phyloP scores from a whole-genome alignment of 352 stramenopile genomes.

The Pythium sp. region DNA sequence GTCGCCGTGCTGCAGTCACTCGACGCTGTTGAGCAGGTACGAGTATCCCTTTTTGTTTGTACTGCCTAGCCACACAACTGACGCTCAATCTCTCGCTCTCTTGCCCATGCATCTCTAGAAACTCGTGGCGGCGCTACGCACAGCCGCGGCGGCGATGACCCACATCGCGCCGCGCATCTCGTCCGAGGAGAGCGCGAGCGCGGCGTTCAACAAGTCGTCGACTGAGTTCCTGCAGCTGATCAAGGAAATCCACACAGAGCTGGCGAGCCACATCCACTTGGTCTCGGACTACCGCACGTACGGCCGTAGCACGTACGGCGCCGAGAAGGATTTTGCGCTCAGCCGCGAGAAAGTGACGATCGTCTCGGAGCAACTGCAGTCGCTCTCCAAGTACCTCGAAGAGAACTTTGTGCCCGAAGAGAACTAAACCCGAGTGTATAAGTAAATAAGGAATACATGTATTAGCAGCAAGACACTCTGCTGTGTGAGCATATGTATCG shows the following conservation, averaged over 20 bases:
- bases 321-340: constrained; percentile 78
- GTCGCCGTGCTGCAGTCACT: constrained; percentile 76
- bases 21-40: constrained; percentile 71
- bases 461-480: not conserved
- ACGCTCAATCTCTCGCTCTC: constrained; percentile 1
- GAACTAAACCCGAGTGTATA: constrained; percentile 25
- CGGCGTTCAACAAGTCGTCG: constrained; percentile 73
- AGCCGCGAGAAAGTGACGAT: constrained; percentile 77
- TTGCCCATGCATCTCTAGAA: constrained; percentile 40
- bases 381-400: constrained; percentile 74
- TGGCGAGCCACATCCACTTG: constrained; percentile 81
- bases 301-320: constrained; percentile 78
- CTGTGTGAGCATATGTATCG: no score
- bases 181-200: constrained; percentile 61
- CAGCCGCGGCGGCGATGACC: constrained; percentile 60
- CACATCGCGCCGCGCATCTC: constrained; percentile 60
- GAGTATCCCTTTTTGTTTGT: not conserved
- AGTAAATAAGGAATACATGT: not conserved
- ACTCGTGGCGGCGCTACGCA: constrained; percentile 73
- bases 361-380: constrained; percentile 74
- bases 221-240: constrained; percentile 86
- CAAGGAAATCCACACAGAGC: constrained; percentile 81
- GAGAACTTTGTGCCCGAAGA: constrained; percentile 69
- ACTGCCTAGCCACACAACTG: not conserved
- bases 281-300: constrained; percentile 85